phyloP scores from a whole-genome alignment of 2,329 filamentous ascomycete genomes.

The Curvularia lunata region DNA sequence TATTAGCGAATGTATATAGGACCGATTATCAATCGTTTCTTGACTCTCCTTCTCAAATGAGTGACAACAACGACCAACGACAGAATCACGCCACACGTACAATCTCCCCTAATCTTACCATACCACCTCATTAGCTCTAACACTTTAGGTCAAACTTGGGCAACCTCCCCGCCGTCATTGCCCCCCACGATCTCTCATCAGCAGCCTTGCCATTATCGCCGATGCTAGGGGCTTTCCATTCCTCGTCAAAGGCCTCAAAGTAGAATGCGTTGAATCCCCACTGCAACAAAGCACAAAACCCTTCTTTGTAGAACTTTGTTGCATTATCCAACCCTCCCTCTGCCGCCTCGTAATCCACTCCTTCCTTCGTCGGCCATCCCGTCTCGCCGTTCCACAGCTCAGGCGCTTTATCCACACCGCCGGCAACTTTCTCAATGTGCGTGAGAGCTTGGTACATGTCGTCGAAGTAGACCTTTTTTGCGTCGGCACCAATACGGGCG shows the following conservation, averaged over 20 bases:
- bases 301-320: slow-evolving; percentile 64
- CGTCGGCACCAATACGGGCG: slow-evolving; percentile 58
- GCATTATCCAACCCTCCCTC: slow-evolving; percentile 66
- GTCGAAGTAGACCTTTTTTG: slow-evolving; percentile 65
- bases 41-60: not conserved
- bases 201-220: slow-evolving; percentile 67
- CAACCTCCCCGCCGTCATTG: slow-evolving; percentile 65
- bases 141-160: slow-evolving; percentile 63
- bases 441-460: slow-evolving; percentile 69
- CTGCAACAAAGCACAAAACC: slow-evolving; percentile 67
- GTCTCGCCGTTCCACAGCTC: slow-evolving; percentile 60
- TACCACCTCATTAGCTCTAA: slow-evolving; percentile 29
- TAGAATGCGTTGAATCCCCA: slow-evolving; percentile 74
- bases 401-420: slow-evolving; percentile 58
- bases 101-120: not conserved
- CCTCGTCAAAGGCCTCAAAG: slow-evolving; percentile 77
- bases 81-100: not conserved
- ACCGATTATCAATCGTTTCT: not conserved
- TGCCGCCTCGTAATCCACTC: slow-evolving; percentile 66
- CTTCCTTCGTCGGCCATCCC: slow-evolving; percentile 51
- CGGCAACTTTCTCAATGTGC: slow-evolving; percentile 66
- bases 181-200: slow-evolving; percentile 73
- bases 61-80: not conserved
- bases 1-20: not conserved
- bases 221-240: slow-evolving; percentile 69